phyloP scores from a whole-genome alignment of 768 basidiomycete genomes.

The Aureoboletus auriporus region DNA sequence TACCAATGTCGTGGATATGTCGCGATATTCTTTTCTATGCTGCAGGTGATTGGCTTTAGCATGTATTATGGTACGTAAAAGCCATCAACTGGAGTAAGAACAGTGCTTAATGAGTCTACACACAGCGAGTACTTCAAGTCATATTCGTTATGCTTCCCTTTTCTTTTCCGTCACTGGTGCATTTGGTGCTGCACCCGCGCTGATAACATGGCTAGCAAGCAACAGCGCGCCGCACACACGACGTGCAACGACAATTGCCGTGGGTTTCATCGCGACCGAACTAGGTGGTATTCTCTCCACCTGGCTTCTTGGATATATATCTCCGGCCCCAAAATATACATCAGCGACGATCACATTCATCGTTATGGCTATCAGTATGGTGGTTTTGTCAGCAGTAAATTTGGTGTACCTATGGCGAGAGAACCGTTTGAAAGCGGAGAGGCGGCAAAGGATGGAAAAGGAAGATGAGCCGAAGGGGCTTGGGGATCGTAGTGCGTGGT shows the following conservation, averaged over 20 bases:
- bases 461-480: slow-evolving; percentile 39
- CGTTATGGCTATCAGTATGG: slow-evolving; percentile 37
- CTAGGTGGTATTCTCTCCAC: slow-evolving; percentile 56
- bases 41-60: slow-evolving; percentile 48
- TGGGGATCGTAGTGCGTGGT: slow-evolving; percentile 56
- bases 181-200: slow-evolving; percentile 46
- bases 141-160: slow-evolving; percentile 51
- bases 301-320: slow-evolving; percentile 53
- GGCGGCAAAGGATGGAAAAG: slow-evolving; percentile 28
- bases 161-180: slow-evolving; percentile 53
- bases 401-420: slow-evolving; percentile 37
- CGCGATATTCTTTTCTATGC: slow-evolving; percentile 39
- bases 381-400: slow-evolving; percentile 35
- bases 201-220: slow-evolving; percentile 60
- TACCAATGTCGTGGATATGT: slow-evolving; percentile 49
- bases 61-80: slow-evolving; percentile 47
- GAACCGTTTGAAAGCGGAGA: slow-evolving; percentile 43
- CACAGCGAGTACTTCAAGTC: slow-evolving; percentile 27
- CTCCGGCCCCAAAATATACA: slow-evolving; percentile 45
- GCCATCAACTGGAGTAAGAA: background rate
- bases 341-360: slow-evolving; percentile 39
- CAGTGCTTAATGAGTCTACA: background rate
- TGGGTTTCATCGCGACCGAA: slow-evolving; percentile 52
- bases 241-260: slow-evolving; percentile 55
- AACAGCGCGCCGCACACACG: slow-evolving; percentile 55